Percentiles rank a stretch among this genome's conserved stretches.
Conservation (phyloP, 1,284 basidiomycete genomes). For the Austroboletus niveus region DNA sequence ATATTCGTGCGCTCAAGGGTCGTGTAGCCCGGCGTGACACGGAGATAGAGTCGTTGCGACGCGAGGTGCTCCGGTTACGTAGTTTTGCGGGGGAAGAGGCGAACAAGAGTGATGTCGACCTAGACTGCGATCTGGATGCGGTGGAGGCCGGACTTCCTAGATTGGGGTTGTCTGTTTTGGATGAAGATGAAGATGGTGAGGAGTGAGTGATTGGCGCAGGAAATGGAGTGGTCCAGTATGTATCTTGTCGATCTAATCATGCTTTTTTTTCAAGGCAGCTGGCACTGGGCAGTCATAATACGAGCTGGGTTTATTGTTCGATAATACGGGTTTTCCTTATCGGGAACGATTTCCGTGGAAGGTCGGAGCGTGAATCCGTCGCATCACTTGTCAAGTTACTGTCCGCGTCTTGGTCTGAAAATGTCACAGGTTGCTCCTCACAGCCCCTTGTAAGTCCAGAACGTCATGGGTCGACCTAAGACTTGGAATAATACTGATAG, state of each 20-base stretch:
- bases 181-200: constrained; percentile 34
- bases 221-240: constrained; percentile 5
- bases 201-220: constrained; percentile 10
- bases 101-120: constrained; percentile 37
- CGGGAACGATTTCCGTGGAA: constrained; percentile 24
- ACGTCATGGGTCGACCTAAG: too few relatives aligned
- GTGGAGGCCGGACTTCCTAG: constrained; percentile 30
- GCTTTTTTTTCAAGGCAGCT: neutral
- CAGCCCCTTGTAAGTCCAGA: constrained; percentile 36
- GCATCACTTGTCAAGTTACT: neutral
- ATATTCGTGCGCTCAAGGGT: constrained; percentile 72
- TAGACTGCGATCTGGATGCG: constrained; percentile 43
- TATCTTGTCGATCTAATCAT: constrained; percentile 14
- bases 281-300: too few relatives aligned
- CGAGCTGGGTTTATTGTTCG: too few relatives aligned
- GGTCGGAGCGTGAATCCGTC: constrained; percentile 21
- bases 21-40: constrained; percentile 82
- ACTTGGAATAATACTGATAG: neutral
- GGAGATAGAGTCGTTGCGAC: constrained; percentile 71
- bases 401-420: neutral
- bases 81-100: constrained; percentile 31
- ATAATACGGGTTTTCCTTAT: constrained; percentile 7
- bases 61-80: constrained; percentile 68
- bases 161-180: constrained; percentile 21
- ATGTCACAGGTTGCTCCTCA: constrained; percentile 29